A percentile compares a stretch with the other conserved stretches of the same genome.
Conservation (phyloP, 768 basidiomycete genomes). For the Rhodotorula graminis region DNA sequence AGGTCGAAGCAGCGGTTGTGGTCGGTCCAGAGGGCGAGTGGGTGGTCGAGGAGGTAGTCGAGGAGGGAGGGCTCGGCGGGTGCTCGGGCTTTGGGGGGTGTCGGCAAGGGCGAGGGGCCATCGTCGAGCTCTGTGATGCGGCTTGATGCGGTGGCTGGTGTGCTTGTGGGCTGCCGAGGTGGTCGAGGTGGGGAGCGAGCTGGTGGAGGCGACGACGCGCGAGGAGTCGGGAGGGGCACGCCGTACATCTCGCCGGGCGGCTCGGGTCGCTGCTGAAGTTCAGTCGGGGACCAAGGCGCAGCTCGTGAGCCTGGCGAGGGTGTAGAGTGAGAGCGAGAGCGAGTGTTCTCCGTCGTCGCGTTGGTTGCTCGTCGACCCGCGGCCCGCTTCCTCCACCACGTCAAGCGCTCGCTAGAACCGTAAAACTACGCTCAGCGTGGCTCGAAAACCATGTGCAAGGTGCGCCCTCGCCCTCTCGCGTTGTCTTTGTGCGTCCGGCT, state of each 20-base stretch:
- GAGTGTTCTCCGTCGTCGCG: too few species aligned
- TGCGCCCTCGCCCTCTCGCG: background rate
- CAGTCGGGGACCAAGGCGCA: too few species aligned
- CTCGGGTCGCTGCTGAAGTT: too few species aligned
- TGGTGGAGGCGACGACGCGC: background rate
- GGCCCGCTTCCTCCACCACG: background rate
- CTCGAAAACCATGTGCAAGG: constrained; percentile 5
- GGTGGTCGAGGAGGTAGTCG: background rate
- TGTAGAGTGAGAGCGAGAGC: too few species aligned
- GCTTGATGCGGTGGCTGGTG: background rate
- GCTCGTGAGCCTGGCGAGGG: too few species aligned
- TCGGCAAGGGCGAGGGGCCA: too few species aligned
- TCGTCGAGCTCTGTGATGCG: background rate
- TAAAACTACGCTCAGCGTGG: background rate
- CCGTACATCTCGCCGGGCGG: background rate
- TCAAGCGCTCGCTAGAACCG: background rate
- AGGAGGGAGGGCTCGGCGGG: background rate
- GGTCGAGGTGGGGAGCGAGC: background rate
- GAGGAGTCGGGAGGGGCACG: background rate
- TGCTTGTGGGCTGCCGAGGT: background rate
- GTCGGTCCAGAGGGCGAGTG: constrained; percentile 5
- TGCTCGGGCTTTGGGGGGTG: too few species aligned
- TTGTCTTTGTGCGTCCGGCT: background rate
- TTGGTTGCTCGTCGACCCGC: background rate
- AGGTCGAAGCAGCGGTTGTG: constrained; percentile 4